Evolutionary conservation across 2,329 filamentous ascomycete genomes (phyloP).

Genomic region (Fonsecaea pedrosoi): DNA sequence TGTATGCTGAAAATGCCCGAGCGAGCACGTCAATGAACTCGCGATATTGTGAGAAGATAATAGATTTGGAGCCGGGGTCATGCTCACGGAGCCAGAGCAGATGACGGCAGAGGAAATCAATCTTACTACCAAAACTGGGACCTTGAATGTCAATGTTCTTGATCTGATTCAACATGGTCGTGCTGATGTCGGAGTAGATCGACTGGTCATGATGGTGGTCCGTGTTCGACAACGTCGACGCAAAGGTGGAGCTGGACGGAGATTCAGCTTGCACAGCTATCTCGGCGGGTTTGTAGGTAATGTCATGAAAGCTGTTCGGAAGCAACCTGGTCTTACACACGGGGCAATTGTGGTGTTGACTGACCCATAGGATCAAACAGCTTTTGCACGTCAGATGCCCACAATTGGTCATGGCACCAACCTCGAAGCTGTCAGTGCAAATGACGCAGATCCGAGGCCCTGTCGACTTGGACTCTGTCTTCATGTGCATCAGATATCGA

Average conservation of each 20-base stretch:
- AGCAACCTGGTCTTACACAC: slow-evolving; percentile 77
- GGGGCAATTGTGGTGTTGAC: slow-evolving; percentile 76
- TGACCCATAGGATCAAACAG: slow-evolving; percentile 82
- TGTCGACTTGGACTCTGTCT: slow-evolving; percentile 67
- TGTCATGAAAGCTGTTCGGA: slow-evolving; percentile 76
- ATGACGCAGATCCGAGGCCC: slow-evolving; percentile 80
- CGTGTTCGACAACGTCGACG: slow-evolving; percentile 12
- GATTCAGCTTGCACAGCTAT: slow-evolving; percentile 69
- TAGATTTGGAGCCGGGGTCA: slow-evolving; percentile 85
- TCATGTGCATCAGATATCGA: slow-evolving; percentile 72
- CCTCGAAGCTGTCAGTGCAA: slow-evolving; percentile 76
- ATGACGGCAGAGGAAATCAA: slow-evolving; percentile 82
- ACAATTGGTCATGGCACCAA: slow-evolving; percentile 58
- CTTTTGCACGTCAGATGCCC: slow-evolving; percentile 44
- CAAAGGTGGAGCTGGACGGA: slow-evolving; percentile 15
- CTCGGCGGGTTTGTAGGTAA: slow-evolving; percentile 79
- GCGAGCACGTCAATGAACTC: slow-evolving; percentile 79
- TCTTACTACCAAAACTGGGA: slow-evolving; percentile 77
- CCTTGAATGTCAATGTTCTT: slow-evolving; percentile 79
- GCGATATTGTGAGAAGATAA: slow-evolving; percentile 91
- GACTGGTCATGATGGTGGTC: slow-evolving; percentile 48
- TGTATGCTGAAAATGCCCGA: slow-evolving; percentile 71
- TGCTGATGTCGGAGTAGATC: slow-evolving; percentile 81
- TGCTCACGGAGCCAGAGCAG: slow-evolving; percentile 82
- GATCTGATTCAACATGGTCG: slow-evolving; percentile 76